Evolutionary conservation across 1,139 yeast species (phyloP).

Genomic region (Sugiyamaella novakii): DNA sequence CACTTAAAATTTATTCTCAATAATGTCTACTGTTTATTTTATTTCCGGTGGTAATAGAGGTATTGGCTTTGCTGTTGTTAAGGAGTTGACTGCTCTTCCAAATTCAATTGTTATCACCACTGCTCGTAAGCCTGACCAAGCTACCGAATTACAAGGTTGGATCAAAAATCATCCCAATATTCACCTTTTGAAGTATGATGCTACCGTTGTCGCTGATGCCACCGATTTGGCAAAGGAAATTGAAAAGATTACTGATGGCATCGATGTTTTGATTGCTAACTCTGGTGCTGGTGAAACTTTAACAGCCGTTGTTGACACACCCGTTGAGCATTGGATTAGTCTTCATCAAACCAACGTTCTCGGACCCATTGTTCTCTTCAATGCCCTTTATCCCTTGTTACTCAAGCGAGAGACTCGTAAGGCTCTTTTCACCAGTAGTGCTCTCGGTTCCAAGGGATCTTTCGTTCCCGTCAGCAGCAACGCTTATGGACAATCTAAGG

Average conservation of each 20-base stretch:
- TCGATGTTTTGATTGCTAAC: conserved; percentile 21
- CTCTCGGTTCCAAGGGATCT: conserved; percentile 35
- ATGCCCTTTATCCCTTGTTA: conserved; percentile 11
- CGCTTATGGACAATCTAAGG: conserved; percentile 22
- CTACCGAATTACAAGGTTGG: conserved; percentile 17
- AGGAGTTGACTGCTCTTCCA: conserved; percentile 3
- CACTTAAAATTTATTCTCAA: neutral
- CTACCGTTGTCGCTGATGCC: conserved; percentile 11
- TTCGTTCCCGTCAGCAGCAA: conserved; percentile 23
- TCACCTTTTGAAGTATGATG: conserved; percentile 20
- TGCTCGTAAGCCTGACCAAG: conserved; percentile 16
- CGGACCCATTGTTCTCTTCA: conserved; percentile 17
- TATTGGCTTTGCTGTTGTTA: conserved; percentile 21
- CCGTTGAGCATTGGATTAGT: conserved; percentile 4
- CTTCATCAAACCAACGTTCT: conserved; percentile 22
- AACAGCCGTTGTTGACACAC: conserved; percentile 9
- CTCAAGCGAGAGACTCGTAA: conserved; percentile 28
- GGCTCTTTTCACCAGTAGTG: conserved; percentile 33
- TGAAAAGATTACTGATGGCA: conserved; percentile 16
- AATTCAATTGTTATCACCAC: conserved; percentile 19
- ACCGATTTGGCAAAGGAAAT: conserved; percentile 31
- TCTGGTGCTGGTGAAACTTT: conserved; percentile 17
- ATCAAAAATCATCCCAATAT: conserved; percentile 15
- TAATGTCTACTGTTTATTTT: conserved; percentile 21
- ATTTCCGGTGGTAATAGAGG: conserved; percentile 24